Evolutionary conservation across 2,329 filamentous ascomycete species (phyloP).

Genomic region (Pseudopithomyces maydicus): DNA sequence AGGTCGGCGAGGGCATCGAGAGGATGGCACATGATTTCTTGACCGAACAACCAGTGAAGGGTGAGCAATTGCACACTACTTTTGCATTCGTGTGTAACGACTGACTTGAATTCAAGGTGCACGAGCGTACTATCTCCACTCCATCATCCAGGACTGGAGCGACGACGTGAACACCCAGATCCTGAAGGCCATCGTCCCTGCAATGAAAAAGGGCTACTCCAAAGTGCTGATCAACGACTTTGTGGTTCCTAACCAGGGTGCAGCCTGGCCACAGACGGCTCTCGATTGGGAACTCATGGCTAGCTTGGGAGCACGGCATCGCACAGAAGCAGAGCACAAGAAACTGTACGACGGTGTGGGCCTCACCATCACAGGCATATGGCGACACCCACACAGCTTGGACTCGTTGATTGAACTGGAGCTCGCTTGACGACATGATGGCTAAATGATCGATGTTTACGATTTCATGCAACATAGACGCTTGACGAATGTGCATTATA

Average conservation of each 20-base stretch:
- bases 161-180: slow-evolving; percentile 28
- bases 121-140: slow-evolving; percentile 33
- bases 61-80: slow-evolving; percentile 11
- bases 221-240: slow-evolving; percentile 35
- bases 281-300: slow-evolving; percentile 35
- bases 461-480: background rate
- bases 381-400: slow-evolving; percentile 24
- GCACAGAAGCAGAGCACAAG: slow-evolving; percentile 26
- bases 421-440: slow-evolving; percentile 9
- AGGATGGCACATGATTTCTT: slow-evolving; percentile 43
- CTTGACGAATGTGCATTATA: background rate
- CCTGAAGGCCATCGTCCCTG: slow-evolving; percentile 26
- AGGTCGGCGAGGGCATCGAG: slow-evolving; percentile 27
- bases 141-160: slow-evolving; percentile 38
- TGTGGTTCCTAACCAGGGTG: slow-evolving; percentile 29
- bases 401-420: slow-evolving; percentile 31
- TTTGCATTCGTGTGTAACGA: background rate
- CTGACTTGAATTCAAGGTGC: slow-evolving; percentile 12
- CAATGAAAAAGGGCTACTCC: slow-evolving; percentile 35
- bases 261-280: slow-evolving; percentile 29
- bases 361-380: slow-evolving; percentile 22
- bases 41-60: slow-evolving; percentile 40
- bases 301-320: slow-evolving; percentile 25
- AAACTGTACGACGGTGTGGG: slow-evolving; percentile 26
- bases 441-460: background rate